Evolutionary conservation across 805 yeast species (phyloP), one percentile per base, ranked within the genome.

Genomic region (Peterozyma toletana): DNA sequence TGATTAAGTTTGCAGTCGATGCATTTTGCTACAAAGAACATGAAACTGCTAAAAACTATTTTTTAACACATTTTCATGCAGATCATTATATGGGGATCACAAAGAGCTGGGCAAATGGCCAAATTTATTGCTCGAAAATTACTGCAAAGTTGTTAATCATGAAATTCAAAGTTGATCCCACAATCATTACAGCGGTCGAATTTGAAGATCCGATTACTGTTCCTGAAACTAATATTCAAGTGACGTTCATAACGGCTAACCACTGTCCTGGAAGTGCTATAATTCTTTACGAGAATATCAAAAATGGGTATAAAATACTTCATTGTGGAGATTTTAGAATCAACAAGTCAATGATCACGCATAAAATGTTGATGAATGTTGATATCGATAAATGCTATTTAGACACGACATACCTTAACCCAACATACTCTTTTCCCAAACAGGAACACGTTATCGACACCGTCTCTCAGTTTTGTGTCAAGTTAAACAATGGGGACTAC

Each of bases 251-350:
- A 5, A 89, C 86, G 52, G 99, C 98, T 0, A 91, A 93, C 53
- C 99, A 93, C 62, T 93, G 99, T 61, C 99, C 99, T 1, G 99
- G 99, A 2, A 87, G 97, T 2, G 87, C 78, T 0, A 75, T 93
- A 0, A 85, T 90, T 47, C 61, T 89, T 11, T 84, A 87, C 53
- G 83, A 81, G 53, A 62, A 72, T 3, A 58, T 64, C 0, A 38
- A 60, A 0, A 42, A 49, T 1, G 44, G 47, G 2, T 56, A 60
- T 14, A 62, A 62, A 36, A 68, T 72, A 3, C 62, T 93, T 30
- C 99, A 93, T 59, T 89, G 97, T 42, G 99, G 99, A 2, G 99
- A 93, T 63, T 93, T 91, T 55, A 67, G 99, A 45, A 88, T 89
- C 10, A 73, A 75, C 49, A 61, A 63, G 33, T 52, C 55, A 3